Evolutionary conservation across 768 basidiomycete genomes (phyloP).

Genomic region (Russula dissimulans): DNA sequence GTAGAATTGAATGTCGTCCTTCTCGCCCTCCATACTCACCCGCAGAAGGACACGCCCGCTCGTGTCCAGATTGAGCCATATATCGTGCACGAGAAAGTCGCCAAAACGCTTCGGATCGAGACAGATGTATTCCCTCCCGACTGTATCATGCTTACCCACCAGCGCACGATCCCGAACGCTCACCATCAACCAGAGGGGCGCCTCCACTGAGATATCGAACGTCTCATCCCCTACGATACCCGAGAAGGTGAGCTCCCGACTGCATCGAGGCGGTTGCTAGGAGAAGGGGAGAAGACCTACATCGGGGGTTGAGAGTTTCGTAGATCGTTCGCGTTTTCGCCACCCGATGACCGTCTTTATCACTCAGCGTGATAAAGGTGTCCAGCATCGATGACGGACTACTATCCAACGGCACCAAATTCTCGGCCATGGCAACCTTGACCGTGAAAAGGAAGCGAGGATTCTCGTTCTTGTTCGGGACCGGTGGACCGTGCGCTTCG

Average conservation of each 20-base stretch:
- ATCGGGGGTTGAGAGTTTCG: constrained; percentile 82
- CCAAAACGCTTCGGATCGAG: constrained; percentile 83
- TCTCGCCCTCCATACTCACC: constrained; percentile 97
- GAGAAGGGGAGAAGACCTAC: constrained; percentile 37
- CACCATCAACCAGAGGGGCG: constrained; percentile 94
- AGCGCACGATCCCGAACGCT: constrained; percentile 86
- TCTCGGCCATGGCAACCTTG: constrained; percentile 89
- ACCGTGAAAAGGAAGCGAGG: constrained; percentile 82
- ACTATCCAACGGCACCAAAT: constrained; percentile 66
- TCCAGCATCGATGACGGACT: constrained; percentile 76
- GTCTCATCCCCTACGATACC: constrained; percentile 80
- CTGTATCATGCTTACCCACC: constrained; percentile 86
- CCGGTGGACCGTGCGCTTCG: constrained; percentile 48
- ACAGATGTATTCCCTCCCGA: constrained; percentile 87
- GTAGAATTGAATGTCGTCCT: constrained; percentile 95
- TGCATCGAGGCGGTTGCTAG: not conserved
- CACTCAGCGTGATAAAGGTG: constrained; percentile 90
- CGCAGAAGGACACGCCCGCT: constrained; percentile 78
- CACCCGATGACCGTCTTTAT: constrained; percentile 79
- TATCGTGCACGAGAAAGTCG: constrained; percentile 83
- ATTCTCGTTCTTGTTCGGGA: constrained; percentile 59
- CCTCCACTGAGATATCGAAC: constrained; percentile 88
- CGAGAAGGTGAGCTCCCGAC: constrained; percentile 9
- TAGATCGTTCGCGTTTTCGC: constrained; percentile 96
- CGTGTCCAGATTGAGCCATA: constrained; percentile 87